phyloP scores from a whole-genome alignment of 73 alveolate species.

The Tetrahymena malaccensis region DNA sequence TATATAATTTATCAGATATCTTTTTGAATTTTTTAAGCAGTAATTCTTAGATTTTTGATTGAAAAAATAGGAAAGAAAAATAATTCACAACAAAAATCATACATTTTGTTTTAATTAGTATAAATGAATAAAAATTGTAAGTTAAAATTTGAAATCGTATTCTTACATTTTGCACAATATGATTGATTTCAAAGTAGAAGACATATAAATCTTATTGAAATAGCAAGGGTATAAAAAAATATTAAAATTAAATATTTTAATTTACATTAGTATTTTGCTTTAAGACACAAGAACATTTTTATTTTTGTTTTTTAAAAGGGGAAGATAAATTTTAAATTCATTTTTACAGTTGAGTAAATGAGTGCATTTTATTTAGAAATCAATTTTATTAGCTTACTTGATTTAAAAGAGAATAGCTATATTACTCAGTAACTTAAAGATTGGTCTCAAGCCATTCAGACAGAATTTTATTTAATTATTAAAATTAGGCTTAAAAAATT shows the following conservation, averaged over 20 bases:
- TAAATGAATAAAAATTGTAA: background rate
- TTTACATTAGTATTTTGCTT: too few species aligned
- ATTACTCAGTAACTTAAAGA: background rate
- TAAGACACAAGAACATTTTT: too few species aligned
- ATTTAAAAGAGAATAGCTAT: background rate
- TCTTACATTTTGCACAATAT: background rate
- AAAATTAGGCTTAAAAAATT: too few species aligned
- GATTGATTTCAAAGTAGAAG: background rate
- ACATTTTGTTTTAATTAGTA: too few species aligned
- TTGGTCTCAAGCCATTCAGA: background rate
- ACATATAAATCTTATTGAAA: too few species aligned
- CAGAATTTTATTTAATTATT: too few species aligned
- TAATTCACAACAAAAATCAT: background rate
- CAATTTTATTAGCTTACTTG: background rate
- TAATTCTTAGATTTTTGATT: background rate
- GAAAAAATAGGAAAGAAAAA: background rate
- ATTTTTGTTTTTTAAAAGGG: too few species aligned
- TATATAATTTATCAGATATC: background rate
- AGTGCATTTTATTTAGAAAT: background rate
- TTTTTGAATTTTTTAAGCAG: background rate
- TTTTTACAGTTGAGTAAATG: too few species aligned
- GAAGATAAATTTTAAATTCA: too few species aligned
- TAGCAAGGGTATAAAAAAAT: too few species aligned
- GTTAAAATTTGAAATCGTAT: background rate
- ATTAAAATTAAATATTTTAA: too few species aligned